phyloP scores from a whole-genome alignment of 257 asterid genomes.

The Solanum chiquidenum region DNA sequence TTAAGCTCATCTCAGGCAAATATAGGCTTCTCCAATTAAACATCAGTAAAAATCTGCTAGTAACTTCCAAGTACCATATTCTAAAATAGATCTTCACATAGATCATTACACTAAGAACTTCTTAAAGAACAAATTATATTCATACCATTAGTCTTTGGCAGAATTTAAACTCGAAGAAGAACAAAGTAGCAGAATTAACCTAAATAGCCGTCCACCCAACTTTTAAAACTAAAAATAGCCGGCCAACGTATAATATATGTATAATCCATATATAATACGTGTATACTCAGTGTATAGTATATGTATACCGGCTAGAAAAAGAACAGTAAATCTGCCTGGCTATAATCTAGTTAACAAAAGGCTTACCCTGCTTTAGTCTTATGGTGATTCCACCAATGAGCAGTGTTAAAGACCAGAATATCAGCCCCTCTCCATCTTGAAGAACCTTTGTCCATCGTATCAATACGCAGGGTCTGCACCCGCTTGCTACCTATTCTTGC shows the following conservation, averaged over 20 bases:
- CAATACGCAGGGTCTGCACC: constrained; percentile 63
- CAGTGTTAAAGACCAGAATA: constrained; percentile 82
- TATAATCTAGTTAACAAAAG: background rate
- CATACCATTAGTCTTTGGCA: background rate
- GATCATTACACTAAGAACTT: background rate
- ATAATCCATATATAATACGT: background rate
- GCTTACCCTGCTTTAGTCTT: constrained; percentile 85
- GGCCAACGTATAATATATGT: background rate
- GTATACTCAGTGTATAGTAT: background rate
- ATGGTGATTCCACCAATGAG: constrained; percentile 93
- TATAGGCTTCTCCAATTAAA: background rate
- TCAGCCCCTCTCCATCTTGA: constrained; percentile 89
- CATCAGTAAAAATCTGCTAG: background rate
- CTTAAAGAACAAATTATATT: background rate
- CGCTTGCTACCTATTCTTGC: constrained; percentile 68
- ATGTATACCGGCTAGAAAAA: background rate
- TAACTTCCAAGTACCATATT: background rate
- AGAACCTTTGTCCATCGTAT: constrained; percentile 70
- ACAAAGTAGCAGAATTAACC: background rate
- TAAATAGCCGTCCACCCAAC: background rate
- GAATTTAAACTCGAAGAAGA: background rate
- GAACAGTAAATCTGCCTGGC: background rate
- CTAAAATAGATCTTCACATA: background rate
- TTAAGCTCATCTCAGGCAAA: background rate
- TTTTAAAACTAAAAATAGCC: background rate